phyloP scores from a whole-genome alignment of 495 filamentous ascomycete genomes.

The Neurospora hispaniola region DNA sequence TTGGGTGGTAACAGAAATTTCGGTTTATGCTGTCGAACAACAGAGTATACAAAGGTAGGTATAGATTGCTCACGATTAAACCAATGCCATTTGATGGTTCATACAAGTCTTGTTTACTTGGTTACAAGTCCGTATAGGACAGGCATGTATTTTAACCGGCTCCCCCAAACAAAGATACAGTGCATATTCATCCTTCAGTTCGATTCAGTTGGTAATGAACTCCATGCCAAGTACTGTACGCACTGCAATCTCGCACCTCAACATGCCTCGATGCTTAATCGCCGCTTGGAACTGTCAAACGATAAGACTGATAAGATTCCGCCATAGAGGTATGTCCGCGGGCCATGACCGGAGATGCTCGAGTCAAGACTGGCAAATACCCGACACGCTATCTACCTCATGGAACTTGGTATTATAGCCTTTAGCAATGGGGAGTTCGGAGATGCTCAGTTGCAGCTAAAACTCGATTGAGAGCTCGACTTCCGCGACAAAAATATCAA shows the following conservation, averaged over 20 bases:
- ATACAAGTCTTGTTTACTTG: no score
- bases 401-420: neutral
- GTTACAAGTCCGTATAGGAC: no score
- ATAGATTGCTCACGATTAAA: no score
- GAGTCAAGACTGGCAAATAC: neutral
- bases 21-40: no score
- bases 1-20: neutral
- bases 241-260: neutral
- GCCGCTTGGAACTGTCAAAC: neutral
- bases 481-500: neutral
- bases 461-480: neutral
- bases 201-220: neutral
- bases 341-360: conserved; percentile 12
- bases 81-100: no score
- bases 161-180: neutral
- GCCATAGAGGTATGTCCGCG: conserved; percentile 15
- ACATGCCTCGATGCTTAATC: neutral
- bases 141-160: no score
- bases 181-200: neutral
- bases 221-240: neutral
- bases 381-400: neutral
- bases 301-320: neutral
- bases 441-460: neutral
- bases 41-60: no score
- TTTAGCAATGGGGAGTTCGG: neutral